A percentile compares a stretch with the other conserved stretches of the same genome.
Conservation (phyloP, 345 rosid genomes). For the Moricandia arvensis region DNA sequence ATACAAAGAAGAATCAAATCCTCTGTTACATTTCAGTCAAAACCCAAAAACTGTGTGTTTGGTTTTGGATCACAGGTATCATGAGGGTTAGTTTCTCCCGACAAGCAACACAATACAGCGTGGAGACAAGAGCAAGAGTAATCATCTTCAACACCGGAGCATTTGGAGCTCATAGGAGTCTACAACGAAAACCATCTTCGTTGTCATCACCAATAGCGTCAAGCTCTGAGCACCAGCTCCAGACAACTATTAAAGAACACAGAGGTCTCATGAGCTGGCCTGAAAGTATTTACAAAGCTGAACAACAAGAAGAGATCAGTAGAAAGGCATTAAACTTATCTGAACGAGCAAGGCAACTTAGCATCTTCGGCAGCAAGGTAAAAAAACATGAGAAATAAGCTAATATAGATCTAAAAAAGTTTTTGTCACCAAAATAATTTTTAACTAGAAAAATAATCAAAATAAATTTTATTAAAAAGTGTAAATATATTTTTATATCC, state of each 20-base stretch:
- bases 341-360: constrained; percentile 71
- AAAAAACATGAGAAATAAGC: no score
- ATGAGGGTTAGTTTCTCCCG: constrained; percentile 47
- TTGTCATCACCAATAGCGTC: constrained; percentile 37
- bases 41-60: background rate
- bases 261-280: constrained; percentile 77
- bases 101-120: constrained; percentile 59
- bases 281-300: constrained; percentile 42
- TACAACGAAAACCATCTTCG: constrained; percentile 50
- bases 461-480: no score
- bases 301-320: constrained; percentile 36
- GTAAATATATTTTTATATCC: no score
- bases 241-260: constrained; percentile 49
- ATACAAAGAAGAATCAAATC: background rate
- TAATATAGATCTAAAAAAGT: no score
- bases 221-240: constrained; percentile 54
- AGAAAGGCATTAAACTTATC: constrained; percentile 53
- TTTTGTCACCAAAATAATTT: no score
- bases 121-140: constrained; percentile 75
- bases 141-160: constrained; percentile 60
- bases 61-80: constrained; percentile 7
- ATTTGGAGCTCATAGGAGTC: constrained; percentile 47
- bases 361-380: constrained; percentile 87
- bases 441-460: no score
- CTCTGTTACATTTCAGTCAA: no score